A percentile compares a stretch with the other conserved stretches of the same genome.
Conservation (phyloP, 1,139 yeast species). For the Pichia sp. region DNA sequence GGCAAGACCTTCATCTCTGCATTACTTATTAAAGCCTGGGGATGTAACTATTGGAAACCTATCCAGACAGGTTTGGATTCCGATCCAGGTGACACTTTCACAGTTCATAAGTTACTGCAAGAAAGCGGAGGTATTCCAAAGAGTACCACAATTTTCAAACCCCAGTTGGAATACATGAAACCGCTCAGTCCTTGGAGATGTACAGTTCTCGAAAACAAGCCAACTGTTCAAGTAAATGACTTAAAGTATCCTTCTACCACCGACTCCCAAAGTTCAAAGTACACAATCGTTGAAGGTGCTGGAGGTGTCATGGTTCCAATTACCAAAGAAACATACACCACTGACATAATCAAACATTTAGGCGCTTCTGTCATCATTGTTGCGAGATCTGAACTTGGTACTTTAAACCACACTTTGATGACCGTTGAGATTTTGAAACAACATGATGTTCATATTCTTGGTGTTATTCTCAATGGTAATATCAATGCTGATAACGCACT, state of each 20-base stretch:
- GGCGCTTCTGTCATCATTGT: conserved; percentile 30
- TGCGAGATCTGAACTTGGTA: conserved; percentile 34
- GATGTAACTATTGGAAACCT: conserved; percentile 35
- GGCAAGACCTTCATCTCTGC: conserved; percentile 35
- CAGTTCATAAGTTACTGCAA: conserved; percentile 19
- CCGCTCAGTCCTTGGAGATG: conserved; percentile 36
- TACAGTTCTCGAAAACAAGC: conserved; percentile 24
- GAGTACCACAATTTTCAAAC: conserved; percentile 14
- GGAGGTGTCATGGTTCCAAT: conserved; percentile 35
- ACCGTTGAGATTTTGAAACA: conserved; percentile 29
- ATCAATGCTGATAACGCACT: conserved; percentile 27
- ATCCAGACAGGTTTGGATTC: conserved; percentile 34
- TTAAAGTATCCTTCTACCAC: conserved; percentile 5
- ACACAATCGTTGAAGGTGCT: conserved; percentile 34
- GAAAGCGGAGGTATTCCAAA: conserved; percentile 18
- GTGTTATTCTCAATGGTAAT: conserved; percentile 32
- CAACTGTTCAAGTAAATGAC: conserved; percentile 8
- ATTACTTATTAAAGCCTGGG: conserved; percentile 31
- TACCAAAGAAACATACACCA: conserved; percentile 27
- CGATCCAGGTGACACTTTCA: conserved; percentile 32
- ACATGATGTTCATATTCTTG: conserved; percentile 25
- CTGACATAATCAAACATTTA: conserved; percentile 29
- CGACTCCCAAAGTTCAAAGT: background rate
- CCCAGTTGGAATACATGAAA: conserved; percentile 25
- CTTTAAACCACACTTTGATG: conserved; percentile 34